Percentiles rank a stretch among this genome's conserved stretches.
phyloP scores from a whole-genome alignment of 306 rosid genomes.

The Phaseolus lunatus region DNA sequence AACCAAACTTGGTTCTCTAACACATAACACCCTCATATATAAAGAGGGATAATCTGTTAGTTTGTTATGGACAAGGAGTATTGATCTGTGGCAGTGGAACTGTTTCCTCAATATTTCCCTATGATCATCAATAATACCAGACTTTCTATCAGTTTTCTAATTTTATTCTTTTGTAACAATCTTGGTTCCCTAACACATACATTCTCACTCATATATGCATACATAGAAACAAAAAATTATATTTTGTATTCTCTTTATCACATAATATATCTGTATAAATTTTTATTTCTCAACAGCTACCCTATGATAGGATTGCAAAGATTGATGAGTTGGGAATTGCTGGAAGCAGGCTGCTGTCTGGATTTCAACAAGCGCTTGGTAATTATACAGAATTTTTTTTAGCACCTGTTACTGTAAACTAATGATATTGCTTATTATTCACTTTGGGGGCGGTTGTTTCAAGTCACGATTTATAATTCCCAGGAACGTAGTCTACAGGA shows the following conservation, averaged over 20 bases:
- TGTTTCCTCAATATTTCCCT: too few species aligned
- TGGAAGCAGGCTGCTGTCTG: conserved; percentile 68
- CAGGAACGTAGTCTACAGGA: too few species aligned
- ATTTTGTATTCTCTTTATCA: conserved; percentile 3
- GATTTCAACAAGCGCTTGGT: conserved; percentile 83
- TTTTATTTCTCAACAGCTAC: conserved; percentile 44
- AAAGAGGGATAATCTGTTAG: too few species aligned
- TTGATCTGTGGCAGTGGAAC: too few species aligned
- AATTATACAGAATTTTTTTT: conserved; percentile 40
- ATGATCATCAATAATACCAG: too few species aligned
- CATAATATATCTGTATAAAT: conserved; percentile 23
- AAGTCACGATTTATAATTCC: too few species aligned
- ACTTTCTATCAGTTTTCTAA: too few species aligned
- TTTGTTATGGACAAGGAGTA: too few species aligned
- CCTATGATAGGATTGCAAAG: conserved; percentile 61
- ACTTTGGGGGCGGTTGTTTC: background rate
- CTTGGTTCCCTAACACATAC: background rate
- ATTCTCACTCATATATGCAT: background rate
- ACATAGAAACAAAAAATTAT: background rate
- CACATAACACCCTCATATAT: too few species aligned
- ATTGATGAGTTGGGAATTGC: conserved; percentile 65
- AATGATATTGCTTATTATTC: conserved; percentile 8
- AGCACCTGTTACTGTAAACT: conserved; percentile 19
- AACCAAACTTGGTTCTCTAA: too few species aligned
- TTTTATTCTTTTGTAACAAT: too few species aligned